These are phyloP conservation scores for Macrotyloma uniflorum DNA, from an alignment of 306 rosid species.

Conservation along the genomic window DNA sequence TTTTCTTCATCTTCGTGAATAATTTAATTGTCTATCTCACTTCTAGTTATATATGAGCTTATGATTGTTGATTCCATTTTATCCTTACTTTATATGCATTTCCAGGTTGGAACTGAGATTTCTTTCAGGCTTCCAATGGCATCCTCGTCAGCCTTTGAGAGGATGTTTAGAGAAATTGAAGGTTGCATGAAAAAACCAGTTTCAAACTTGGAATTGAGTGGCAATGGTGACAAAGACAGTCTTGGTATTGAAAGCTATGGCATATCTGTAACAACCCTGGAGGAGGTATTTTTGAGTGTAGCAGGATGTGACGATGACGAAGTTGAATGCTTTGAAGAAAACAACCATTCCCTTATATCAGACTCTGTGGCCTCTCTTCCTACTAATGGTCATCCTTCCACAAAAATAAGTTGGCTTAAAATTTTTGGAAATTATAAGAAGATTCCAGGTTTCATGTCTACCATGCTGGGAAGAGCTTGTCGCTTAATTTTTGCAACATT, in stretches of 20 bases:
- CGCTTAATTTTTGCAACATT: conserved; percentile 57
- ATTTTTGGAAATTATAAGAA: conserved; percentile 57
- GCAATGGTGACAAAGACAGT: conserved; percentile 49
- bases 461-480: conserved; percentile 65
- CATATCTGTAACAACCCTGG: conserved; percentile 95
- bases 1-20: conserved; percentile 20
- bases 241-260: conserved; percentile 94
- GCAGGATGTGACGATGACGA: conserved; percentile 81
- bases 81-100: conserved; percentile 37
- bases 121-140: conserved; percentile 96
- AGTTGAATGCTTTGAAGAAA: conserved; percentile 58
- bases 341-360: conserved; percentile 39
- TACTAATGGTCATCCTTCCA: conserved; percentile 49
- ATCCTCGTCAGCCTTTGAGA: conserved; percentile 81
- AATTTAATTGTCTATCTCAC: conserved; percentile 25
- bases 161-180: conserved; percentile 97
- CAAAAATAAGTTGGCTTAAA: conserved; percentile 46
- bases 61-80: conserved; percentile 34
- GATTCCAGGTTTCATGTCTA: conserved; percentile 59
- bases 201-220: conserved; percentile 44
- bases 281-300: conserved; percentile 96
- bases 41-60: background rate
- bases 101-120: conserved; percentile 97
- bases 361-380: conserved; percentile 53
- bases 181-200: conserved; percentile 67